A percentile compares a stretch with the other conserved stretches of the same genome.
phyloP scores from a whole-genome alignment of 176 grass and related monocot species.

The Avena atlantica region DNA sequence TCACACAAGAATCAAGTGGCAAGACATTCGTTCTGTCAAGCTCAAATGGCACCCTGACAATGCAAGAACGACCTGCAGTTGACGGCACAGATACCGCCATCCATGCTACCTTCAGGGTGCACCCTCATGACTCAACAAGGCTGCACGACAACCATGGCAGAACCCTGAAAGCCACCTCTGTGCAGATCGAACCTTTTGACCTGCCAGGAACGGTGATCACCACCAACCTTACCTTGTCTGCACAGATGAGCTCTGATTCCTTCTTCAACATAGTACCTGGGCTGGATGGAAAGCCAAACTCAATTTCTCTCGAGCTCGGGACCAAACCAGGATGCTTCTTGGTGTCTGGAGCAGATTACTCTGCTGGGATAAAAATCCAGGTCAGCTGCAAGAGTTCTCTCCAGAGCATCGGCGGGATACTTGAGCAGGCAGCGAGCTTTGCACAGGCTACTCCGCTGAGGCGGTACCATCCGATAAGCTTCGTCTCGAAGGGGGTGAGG shows the following conservation, averaged over 20 bases:
- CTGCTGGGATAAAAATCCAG: constrained; percentile 42
- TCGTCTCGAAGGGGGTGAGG: constrained; percentile 62
- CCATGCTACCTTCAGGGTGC: constrained; percentile 79
- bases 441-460: constrained; percentile 49
- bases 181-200: constrained; percentile 86
- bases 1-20: constrained; percentile 60
- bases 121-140: constrained; percentile 41
- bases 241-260: constrained; percentile 40
- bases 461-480: constrained; percentile 74
- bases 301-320: constrained; percentile 51
- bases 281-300: constrained; percentile 47
- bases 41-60: constrained; percentile 65
- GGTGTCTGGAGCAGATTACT: constrained; percentile 41
- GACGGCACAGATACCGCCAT: constrained; percentile 59
- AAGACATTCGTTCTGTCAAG: constrained; percentile 66
- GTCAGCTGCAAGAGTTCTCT: constrained; percentile 56
- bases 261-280: constrained; percentile 69
- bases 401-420: constrained; percentile 44
- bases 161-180: constrained; percentile 22
- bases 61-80: constrained; percentile 63
- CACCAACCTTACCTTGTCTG: constrained; percentile 64
- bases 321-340: constrained; percentile 60
- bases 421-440: constrained; percentile 73
- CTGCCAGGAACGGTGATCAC: constrained; percentile 79
- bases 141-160: background rate